Base-by-base conservation (phyloP, 1,284 basidiomycete species). In the Volvariella volvacea region DNA sequence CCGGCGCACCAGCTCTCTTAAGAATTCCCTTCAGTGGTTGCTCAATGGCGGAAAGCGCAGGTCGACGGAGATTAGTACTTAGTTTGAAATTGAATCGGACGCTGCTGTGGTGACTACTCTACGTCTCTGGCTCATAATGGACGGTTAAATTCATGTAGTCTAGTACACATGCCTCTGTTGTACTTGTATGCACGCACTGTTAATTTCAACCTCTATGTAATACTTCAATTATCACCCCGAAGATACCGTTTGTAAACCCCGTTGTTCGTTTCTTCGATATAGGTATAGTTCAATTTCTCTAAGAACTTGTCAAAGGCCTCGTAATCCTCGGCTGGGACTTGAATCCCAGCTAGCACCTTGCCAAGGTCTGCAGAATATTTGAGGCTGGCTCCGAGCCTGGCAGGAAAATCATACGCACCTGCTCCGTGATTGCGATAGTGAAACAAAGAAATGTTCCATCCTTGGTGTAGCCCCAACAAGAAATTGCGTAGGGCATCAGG, bases 351-450 rank as follows among this genome's bases (percentile, higher is more conserved):
- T 37, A 99, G 68, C 1, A 97, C 87, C 61, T 86, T 94, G 25
- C 91, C 92, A 22, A 96, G 72, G 59, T 97, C 93, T 93, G 52
- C 2, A 10, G 20, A 43, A 47, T 40, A 43, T 44, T 51, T 32
- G 45, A 36, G 41, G 48, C 30, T 55, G 32, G 17, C 15, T 19
- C 21, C 43, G 36, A 48, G 33, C 37, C n/a, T 20, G 15, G 44
- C 14, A 30, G 22, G 39, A 50, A 12, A 28, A 25, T 46, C 38
- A n/a, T 21, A 70, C 80, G 50, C 56, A 89, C 92, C 92, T 56
- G 87, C 92, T 22, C 95, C 95, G 54, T 99, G 94, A 62, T 97
- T 97, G 47, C 95, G 78, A 66, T 99, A 99, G 63, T 99, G 96
- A 71, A 98, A 99, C 49, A 99, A 65, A 1, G 91, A 88, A 43